Percentiles rank a stretch among this genome's conserved stretches.
Conservation (phyloP, 768 basidiomycete genomes). For the Pleurotus tuoliensis region DNA sequence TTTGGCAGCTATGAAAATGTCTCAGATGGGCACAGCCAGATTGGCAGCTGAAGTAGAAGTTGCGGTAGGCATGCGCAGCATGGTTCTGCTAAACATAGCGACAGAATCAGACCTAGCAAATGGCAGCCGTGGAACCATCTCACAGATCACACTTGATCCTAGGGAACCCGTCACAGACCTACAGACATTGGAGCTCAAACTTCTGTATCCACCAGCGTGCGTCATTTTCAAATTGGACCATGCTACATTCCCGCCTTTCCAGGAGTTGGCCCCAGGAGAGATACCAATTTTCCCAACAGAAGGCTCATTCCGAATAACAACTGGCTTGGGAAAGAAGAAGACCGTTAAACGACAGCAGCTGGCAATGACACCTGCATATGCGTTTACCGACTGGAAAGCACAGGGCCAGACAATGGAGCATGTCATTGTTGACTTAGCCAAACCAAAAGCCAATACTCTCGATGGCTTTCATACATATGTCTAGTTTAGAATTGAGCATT, state of each 20-base stretch:
- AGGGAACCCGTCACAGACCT: neutral
- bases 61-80: neutral
- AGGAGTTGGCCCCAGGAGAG: neutral
- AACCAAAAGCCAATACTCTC: too few relatives aligned
- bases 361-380: neutral
- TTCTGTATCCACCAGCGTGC: neutral
- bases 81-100: neutral
- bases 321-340: neutral
- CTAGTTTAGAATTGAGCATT: too few relatives aligned
- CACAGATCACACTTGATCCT: neutral
- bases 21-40: neutral
- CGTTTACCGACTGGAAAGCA: neutral
- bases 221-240: neutral
- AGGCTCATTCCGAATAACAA: too few relatives aligned
- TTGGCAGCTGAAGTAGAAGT: neutral
- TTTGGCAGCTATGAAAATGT: neutral
- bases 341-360: neutral
- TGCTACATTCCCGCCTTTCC: neutral
- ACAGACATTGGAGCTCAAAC: neutral
- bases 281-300: neutral
- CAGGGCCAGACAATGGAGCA: too few relatives aligned
- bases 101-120: neutral
- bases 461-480: too few relatives aligned
- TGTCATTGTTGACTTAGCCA: too few relatives aligned
- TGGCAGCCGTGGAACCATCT: neutral